Evolutionary conservation across 148 eudicot genomes (phyloP).

Genomic region (Pouteria glomerata): DNA sequence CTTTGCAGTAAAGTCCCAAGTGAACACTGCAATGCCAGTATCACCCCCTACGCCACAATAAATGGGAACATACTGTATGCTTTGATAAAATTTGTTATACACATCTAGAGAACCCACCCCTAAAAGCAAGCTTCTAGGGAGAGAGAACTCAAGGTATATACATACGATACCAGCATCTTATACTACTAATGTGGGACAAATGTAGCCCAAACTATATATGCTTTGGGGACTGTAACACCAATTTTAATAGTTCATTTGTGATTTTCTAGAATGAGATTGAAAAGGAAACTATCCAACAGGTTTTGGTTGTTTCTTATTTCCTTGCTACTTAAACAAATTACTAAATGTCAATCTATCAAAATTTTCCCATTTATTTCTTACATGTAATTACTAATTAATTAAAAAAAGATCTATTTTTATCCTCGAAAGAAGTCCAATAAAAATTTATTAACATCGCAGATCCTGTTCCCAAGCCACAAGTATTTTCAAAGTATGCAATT

Average conservation of each 20-base stretch:
- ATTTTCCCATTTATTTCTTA: not conserved
- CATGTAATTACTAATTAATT: not conserved
- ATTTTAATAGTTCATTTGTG: not conserved
- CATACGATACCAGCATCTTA: no score
- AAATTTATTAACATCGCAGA: not conserved
- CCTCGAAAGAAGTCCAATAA: not conserved
- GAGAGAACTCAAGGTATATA: no score
- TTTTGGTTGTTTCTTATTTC: not conserved
- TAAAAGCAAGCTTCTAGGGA: no score
- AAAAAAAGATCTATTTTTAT: not conserved
- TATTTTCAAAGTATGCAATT: not conserved
- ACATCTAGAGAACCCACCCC: no score
- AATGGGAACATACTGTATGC: no score
- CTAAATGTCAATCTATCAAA: not conserved
- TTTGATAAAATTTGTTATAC: no score
- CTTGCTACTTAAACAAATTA: not conserved
- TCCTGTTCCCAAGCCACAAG: not conserved
- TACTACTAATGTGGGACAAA: no score
- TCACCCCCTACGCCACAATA: no score
- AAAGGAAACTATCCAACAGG: not conserved
- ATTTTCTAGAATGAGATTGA: not conserved
- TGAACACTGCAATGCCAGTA: no score
- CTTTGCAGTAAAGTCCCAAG: no score
- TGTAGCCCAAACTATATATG: no score
- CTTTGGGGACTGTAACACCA: no score